Evolutionary conservation across 148 eudicot species (phyloP).

Genomic region (Amaranthus hypochondriacus): DNA sequence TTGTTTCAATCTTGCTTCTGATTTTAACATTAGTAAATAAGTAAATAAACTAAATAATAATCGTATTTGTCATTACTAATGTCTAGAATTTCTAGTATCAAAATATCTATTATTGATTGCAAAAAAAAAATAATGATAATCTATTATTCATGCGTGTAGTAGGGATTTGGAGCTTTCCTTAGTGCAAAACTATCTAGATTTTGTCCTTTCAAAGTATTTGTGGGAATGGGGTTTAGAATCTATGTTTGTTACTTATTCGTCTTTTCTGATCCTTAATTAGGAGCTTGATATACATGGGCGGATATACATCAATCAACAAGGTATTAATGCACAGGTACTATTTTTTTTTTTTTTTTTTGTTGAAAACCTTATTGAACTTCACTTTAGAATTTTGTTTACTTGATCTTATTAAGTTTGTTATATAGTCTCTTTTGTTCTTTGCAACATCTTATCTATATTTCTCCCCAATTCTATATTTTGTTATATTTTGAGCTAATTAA

Average conservation of each 20-base stretch:
- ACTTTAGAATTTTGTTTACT: background rate
- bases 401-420: background rate
- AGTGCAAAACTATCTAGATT: background rate
- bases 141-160: too few relatives aligned
- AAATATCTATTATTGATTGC: too few relatives aligned
- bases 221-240: background rate
- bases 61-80: too few relatives aligned
- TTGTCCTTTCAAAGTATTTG: background rate
- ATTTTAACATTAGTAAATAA: too few relatives aligned
- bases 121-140: too few relatives aligned
- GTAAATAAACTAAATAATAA: too few relatives aligned
- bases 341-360: background rate
- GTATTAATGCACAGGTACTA: conserved; percentile 89
- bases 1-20: too few relatives aligned
- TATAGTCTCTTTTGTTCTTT: background rate
- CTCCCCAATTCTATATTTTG: background rate
- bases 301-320: conserved; percentile 86
- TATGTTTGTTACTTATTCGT: background rate
- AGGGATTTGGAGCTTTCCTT: too few relatives aligned
- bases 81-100: too few relatives aligned
- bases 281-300: conserved; percentile 84
- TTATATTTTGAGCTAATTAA: too few relatives aligned
- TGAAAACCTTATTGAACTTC: background rate
- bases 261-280: conserved; percentile 33
- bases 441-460: background rate